Percentiles rank a stretch among this genome's conserved stretches.
phyloP scores from a whole-genome alignment of 169 alveolate species.

The Plasmodium relictum region DNA sequence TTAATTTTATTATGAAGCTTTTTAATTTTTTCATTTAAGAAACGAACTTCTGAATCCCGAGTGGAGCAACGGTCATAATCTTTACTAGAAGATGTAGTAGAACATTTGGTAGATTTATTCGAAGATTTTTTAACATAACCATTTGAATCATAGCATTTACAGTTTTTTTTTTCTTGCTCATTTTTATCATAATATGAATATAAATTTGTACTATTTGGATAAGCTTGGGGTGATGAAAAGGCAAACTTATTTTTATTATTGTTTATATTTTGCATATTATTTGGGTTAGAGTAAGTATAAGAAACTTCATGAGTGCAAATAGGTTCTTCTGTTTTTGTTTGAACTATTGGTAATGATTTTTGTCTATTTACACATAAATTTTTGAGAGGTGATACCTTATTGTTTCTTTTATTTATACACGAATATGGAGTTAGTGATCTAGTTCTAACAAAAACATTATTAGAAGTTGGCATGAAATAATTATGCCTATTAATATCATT shows the following conservation, averaged over 20 bases:
- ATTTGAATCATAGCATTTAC: not conserved
- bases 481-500: constrained; percentile 7
- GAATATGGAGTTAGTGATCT: constrained; percentile 30
- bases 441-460: constrained; percentile 56
- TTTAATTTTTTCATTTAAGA: constrained; percentile 22
- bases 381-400: constrained; percentile 19
- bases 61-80: not conserved
- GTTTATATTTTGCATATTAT: not conserved
- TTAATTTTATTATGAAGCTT: not conserved
- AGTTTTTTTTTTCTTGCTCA: not conserved
- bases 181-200: not conserved
- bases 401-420: not conserved
- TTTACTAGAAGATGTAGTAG: constrained; percentile 15
- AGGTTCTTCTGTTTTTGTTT: not conserved
- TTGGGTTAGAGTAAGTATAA: constrained; percentile 18
- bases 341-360: not conserved
- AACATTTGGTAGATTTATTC: constrained; percentile 7
- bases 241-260: not conserved
- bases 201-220: not conserved
- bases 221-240: not conserved
- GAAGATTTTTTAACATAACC: constrained; percentile 10
- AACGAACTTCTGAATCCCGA: not conserved
- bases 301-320: constrained; percentile 50
- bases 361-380: not conserved
- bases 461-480: not conserved